These are phyloP conservation scores for Carex cristatella DNA, from an alignment of 176 grass and related monocot genomes.

Conservation along the genomic window DNA sequence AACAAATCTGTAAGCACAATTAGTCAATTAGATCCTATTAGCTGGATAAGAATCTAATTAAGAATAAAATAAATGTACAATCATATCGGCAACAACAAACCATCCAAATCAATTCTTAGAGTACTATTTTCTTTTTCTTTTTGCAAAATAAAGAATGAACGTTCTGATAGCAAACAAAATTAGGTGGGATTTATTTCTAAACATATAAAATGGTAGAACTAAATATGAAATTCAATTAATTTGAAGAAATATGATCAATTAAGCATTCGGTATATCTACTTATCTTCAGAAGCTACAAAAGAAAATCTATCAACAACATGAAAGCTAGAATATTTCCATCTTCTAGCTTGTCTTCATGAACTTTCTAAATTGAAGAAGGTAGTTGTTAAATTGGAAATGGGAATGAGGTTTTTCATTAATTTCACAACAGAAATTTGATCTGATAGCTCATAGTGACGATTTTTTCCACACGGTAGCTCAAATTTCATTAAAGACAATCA, in stretches of 20 bases:
- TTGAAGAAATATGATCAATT: not conserved
- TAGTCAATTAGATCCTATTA: not conserved
- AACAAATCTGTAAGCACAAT: not conserved
- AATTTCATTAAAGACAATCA: not conserved
- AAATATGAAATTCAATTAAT: not conserved
- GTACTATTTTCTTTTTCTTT: not conserved
- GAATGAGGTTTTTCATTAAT: not conserved
- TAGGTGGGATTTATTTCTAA: not conserved
- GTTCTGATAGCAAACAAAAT: not conserved
- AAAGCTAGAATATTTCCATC: not conserved
- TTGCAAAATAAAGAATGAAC: not conserved
- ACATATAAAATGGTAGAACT: not conserved
- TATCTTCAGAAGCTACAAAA: not conserved
- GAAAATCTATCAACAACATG: not conserved
- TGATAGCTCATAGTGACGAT: not conserved
- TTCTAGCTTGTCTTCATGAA: not conserved
- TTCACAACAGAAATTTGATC: slow-evolving; percentile 7
- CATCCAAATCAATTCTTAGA: not conserved
- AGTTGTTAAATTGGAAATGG: not conserved
- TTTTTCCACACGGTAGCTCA: not conserved
- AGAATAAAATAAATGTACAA: not conserved
- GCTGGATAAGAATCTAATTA: not conserved
- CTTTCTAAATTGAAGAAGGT: not conserved
- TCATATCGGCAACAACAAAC: not conserved
- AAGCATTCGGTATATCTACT: not conserved